Conservation (phyloP, 2,329 filamentous ascomycete species). For the Pestalotiopsis sp. region DNA sequence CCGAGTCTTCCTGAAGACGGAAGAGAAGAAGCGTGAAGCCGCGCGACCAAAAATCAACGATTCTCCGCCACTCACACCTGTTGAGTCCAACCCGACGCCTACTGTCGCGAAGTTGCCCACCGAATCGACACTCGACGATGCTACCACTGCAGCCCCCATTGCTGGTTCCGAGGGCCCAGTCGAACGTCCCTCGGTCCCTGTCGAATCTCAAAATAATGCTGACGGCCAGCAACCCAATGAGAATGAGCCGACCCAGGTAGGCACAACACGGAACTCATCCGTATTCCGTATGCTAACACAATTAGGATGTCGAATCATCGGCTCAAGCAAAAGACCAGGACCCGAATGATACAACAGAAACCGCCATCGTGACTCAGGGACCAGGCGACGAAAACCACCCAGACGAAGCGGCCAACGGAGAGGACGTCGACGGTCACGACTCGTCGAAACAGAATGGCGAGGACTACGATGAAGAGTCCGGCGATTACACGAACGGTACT, state of each 20-base stretch:
- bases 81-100: slow-evolving; percentile 41
- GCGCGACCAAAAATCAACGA: slow-evolving; percentile 52
- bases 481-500: slow-evolving; percentile 59
- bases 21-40: slow-evolving; percentile 84
- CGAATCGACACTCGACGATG: slow-evolving; percentile 21
- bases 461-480: slow-evolving; percentile 36
- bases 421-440: slow-evolving; percentile 25
- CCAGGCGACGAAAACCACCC: slow-evolving; percentile 20
- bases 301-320: background rate
- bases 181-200: background rate
- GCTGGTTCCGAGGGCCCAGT: background rate
- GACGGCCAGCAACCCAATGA: background rate
- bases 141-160: slow-evolving; percentile 9
- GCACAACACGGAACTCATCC: background rate
- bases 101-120: slow-evolving; percentile 29
- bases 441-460: slow-evolving; percentile 33
- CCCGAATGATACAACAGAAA: slow-evolving; percentile 17
- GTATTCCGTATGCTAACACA: background rate
- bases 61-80: slow-evolving; percentile 41
- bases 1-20: slow-evolving; percentile 85
- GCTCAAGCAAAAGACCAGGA: slow-evolving; percentile 11
- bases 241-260: background rate
- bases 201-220: background rate
- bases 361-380: slow-evolving; percentile 24
- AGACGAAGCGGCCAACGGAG: slow-evolving; percentile 30